Conservation (phyloP, 225 moss, liverwort and hornwort species). For the Lunularia cruciata region DNA sequence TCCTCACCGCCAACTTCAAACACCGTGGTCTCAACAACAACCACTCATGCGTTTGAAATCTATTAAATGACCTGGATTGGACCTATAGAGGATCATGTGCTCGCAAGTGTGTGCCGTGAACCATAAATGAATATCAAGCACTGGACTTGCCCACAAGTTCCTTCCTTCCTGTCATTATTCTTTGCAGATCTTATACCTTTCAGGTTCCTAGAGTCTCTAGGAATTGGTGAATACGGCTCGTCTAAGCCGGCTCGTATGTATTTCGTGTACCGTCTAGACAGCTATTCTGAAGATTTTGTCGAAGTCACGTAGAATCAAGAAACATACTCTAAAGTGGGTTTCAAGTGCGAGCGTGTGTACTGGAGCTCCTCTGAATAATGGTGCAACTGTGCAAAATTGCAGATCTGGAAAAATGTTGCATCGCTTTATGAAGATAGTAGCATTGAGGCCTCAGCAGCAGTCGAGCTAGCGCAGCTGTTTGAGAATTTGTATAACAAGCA, state of each 20-base stretch:
- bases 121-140: too few species aligned
- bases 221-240: not conserved
- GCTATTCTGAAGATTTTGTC: too few species aligned
- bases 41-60: not conserved
- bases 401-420: conserved; percentile 97
- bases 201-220: too few species aligned
- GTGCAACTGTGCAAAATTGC: too few species aligned
- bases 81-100: not conserved
- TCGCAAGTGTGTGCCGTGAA: not conserved
- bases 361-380: too few species aligned
- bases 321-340: too few species aligned
- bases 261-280: too few species aligned
- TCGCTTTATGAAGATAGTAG: conserved; percentile 69
- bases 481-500: conserved; percentile 81
- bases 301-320: too few species aligned
- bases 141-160: too few species aligned
- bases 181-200: not conserved
- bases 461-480: conserved; percentile 66
- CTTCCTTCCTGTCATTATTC: too few species aligned
- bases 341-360: too few species aligned
- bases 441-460: conserved; percentile 55
- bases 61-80: conserved; percentile 5
- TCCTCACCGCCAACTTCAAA: conserved; percentile 1
- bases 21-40: conserved; percentile 5
- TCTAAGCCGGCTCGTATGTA: too few species aligned